These are phyloP conservation scores for Leccinum variicolor DNA, from an alignment of 768 basidiomycete genomes.

Conservation along the genomic window DNA sequence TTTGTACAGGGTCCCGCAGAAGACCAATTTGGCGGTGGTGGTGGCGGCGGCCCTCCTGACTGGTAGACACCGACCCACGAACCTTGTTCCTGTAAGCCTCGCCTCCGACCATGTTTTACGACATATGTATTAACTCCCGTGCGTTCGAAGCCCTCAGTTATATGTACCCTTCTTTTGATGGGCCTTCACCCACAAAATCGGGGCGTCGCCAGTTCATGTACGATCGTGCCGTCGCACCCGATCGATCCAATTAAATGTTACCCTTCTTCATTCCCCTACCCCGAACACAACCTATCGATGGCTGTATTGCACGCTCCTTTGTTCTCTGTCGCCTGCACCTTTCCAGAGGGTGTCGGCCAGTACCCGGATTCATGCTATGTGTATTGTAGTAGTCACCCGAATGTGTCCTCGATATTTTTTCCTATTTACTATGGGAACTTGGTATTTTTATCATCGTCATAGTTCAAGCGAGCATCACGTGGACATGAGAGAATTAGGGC, in stretches of 20 bases:
- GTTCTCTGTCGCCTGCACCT: neutral
- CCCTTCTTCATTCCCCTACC: constrained; percentile 2
- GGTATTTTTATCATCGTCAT: neutral
- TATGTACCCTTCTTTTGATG: neutral
- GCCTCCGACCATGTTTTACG: neutral
- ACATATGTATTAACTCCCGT: constrained; percentile 6
- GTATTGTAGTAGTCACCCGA: constrained; percentile 6
- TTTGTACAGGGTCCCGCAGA: constrained; percentile 15
- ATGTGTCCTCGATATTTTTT: neutral
- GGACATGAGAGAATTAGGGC: constrained; percentile 28
- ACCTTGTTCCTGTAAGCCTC: constrained; percentile 9
- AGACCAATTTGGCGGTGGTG: constrained; percentile 20
- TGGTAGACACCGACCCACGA: constrained; percentile 19
- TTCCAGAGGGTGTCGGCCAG: neutral
- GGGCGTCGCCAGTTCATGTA: constrained; percentile 7
- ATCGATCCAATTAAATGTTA: constrained; percentile 5
- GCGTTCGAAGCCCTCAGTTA: constrained; percentile 1
- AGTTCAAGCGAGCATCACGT: constrained; percentile 1
- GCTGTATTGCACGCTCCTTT: constrained; percentile 10
- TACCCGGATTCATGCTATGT: constrained; percentile 5
- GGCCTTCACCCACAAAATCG: constrained; percentile 6
- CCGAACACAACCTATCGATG: constrained; percentile 4
- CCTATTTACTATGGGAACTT: neutral
- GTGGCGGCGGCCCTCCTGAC: constrained; percentile 20
- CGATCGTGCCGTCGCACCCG: constrained; percentile 1